These are phyloP conservation scores for Mrakia blollopis DNA, from an alignment of 768 basidiomycete species.

Conservation along the genomic window DNA sequence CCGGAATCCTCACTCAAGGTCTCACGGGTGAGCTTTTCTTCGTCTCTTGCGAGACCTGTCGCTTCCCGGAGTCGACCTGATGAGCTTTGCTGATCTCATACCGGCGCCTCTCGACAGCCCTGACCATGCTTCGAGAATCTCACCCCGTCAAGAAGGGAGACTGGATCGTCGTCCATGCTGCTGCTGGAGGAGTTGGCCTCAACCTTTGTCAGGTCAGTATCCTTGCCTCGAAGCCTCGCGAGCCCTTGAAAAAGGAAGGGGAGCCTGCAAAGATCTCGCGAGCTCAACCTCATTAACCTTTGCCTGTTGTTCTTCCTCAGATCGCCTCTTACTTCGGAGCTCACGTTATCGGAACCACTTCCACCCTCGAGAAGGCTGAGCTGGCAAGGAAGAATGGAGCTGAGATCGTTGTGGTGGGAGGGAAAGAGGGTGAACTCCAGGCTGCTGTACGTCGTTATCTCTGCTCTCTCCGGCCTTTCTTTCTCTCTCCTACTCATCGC, in stretches of 20 bases:
- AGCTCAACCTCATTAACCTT: constrained; percentile 44
- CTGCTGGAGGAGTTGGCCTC: constrained; percentile 78
- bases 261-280: neutral
- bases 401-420: constrained; percentile 79
- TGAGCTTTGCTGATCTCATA: neutral
- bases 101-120: constrained; percentile 42
- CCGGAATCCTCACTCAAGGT: constrained; percentile 66
- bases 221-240: neutral
- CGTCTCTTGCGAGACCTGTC: no score
- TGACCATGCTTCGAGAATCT: constrained; percentile 71
- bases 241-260: neutral
- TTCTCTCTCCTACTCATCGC: neutral
- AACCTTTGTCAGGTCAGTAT: constrained; percentile 46
- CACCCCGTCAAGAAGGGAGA: constrained; percentile 72
- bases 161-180: constrained; percentile 71
- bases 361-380: constrained; percentile 73
- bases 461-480: no score
- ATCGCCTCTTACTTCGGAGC: constrained; percentile 69
- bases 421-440: constrained; percentile 63
- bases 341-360: constrained; percentile 88
- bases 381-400: constrained; percentile 75
- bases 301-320: constrained; percentile 52
- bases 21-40: constrained; percentile 51
- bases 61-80: neutral
- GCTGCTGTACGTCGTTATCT: constrained; percentile 26